Conservation (phyloP, 768 basidiomycete genomes). For the Galerina sulciceps region DNA sequence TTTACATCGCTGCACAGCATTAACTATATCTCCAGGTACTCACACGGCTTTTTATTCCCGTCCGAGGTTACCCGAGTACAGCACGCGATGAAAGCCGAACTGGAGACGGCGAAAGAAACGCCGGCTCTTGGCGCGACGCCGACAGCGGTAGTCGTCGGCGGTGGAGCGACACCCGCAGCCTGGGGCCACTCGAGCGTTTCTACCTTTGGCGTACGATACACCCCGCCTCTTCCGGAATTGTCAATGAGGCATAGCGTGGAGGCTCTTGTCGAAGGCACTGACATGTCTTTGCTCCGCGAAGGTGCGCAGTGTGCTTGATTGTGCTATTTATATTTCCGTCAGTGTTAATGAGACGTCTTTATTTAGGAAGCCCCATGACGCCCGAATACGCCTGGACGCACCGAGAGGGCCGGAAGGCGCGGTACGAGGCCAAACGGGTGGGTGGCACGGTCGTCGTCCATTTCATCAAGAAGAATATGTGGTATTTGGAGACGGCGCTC, state of each 20-base stretch:
- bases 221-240: constrained; percentile 68
- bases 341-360: constrained; percentile 4
- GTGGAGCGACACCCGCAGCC: constrained; percentile 51
- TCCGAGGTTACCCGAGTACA: constrained; percentile 79
- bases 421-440: constrained; percentile 70
- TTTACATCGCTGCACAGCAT: background rate
- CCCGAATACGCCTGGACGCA: constrained; percentile 70
- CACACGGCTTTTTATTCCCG: constrained; percentile 95
- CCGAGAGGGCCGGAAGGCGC: constrained; percentile 69
- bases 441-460: constrained; percentile 97
- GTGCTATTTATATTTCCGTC: background rate
- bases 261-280: constrained; percentile 91
- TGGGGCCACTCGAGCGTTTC: constrained; percentile 88
- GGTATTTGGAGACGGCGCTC: constrained; percentile 93
- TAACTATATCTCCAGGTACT: constrained; percentile 58
- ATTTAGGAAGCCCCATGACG: constrained; percentile 58
- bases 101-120: constrained; percentile 48
- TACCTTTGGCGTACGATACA: constrained; percentile 79
- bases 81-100: constrained; percentile 53
- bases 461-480: constrained; percentile 96
- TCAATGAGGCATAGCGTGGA: constrained; percentile 78
- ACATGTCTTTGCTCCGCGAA: constrained; percentile 74
- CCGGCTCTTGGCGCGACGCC: constrained; percentile 24
- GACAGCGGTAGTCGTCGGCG: constrained; percentile 28
- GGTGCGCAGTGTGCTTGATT: constrained; percentile 38